A percentile compares a stretch with the other conserved stretches of the same genome.
Conservation (phyloP, 345 rosid species). For the Salix dunnii region DNA sequence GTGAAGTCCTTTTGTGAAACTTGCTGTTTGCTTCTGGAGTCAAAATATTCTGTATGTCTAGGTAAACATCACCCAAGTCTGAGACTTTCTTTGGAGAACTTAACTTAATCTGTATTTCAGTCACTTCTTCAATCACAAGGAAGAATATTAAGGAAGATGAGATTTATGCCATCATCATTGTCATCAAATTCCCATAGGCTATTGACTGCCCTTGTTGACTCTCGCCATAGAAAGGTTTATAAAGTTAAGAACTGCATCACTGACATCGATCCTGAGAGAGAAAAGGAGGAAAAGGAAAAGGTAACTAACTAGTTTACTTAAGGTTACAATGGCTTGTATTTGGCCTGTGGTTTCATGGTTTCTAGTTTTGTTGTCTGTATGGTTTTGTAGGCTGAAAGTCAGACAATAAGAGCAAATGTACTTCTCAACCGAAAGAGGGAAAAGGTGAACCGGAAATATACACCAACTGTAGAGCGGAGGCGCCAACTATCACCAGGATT, state of each 20-base stretch:
- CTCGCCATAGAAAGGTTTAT: conserved; percentile 75
- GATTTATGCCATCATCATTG: conserved; percentile 91
- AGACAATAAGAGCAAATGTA: conserved; percentile 80
- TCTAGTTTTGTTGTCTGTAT: conserved; percentile 10
- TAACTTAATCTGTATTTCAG: conserved; percentile 34
- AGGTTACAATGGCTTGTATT: conserved; percentile 1
- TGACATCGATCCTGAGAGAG: conserved; percentile 98
- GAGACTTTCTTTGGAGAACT: not conserved
- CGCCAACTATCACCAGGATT: conserved; percentile 88
- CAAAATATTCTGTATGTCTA: not conserved
- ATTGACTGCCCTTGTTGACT: conserved; percentile 94
- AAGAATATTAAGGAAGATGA: conserved; percentile 86
- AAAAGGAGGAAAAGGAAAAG: conserved; percentile 95
- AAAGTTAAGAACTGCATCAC: conserved; percentile 96
- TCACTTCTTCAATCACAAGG: conserved; percentile 99
- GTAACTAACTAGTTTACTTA: conserved; percentile 34
- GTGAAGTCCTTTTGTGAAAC: not conserved
- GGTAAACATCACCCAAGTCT: not conserved
- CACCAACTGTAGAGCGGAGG: conserved; percentile 60
- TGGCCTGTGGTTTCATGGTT: not conserved
- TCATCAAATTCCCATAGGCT: conserved; percentile 85
- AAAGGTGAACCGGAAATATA: conserved; percentile 78
- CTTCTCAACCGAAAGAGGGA: conserved; percentile 86
- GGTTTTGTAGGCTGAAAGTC: conserved; percentile 76
- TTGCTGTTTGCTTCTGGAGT: not conserved